These are phyloP conservation scores for Entelexis paramagnoliae DNA, from an alignment of 1,139 yeast species.

Conservation along the genomic window DNA sequence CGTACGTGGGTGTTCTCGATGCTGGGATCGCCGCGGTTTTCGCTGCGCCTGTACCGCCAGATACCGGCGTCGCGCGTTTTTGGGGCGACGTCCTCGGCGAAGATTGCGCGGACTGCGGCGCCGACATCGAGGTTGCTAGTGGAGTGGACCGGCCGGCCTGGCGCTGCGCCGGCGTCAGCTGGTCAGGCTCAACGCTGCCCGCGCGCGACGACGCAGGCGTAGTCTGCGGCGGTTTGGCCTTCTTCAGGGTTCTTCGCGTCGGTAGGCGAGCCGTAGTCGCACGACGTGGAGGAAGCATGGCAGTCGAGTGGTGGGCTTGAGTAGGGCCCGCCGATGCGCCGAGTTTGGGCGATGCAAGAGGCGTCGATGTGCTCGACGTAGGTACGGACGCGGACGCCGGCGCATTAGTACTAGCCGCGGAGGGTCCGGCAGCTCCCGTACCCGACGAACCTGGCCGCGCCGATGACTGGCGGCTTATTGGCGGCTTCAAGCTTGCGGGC, in stretches of 20 bases:
- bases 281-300: not conserved
- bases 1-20: not conserved
- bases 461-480: not conserved
- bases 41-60: not conserved
- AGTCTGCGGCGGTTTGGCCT: not conserved
- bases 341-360: not conserved
- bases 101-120: not conserved
- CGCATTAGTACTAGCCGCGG: no score
- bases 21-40: not conserved
- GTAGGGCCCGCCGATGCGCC: not conserved
- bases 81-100: not conserved
- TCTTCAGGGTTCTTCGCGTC: not conserved
- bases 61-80: not conserved
- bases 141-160: not conserved
- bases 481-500: not conserved
- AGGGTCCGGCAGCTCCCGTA: no score
- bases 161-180: not conserved
- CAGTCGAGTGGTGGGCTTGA: not conserved
- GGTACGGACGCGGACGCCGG: not conserved
- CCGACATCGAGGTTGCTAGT: not conserved
- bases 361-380: not conserved
- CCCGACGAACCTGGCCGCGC: not conserved
- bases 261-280: conserved; percentile 5
- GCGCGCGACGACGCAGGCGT: not conserved
- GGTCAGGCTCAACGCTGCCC: not conserved